Percentiles rank a stretch among this genome's conserved stretches.
Evolutionary conservation across 2,329 filamentous ascomycete genomes (phyloP).

Genomic region (Phaeosphaeriaceae sp.): DNA sequence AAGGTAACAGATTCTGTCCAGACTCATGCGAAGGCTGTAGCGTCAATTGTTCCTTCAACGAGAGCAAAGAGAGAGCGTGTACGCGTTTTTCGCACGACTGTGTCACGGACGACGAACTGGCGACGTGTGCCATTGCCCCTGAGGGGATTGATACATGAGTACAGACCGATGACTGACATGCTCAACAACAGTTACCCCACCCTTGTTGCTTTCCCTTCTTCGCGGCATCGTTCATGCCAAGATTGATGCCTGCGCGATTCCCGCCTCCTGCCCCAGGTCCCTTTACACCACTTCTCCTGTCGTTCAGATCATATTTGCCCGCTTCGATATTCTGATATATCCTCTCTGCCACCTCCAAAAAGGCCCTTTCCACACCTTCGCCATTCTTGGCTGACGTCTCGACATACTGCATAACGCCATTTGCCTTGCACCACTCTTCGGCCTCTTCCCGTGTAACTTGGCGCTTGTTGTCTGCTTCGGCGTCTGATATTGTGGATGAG

Average conservation of each 20-base stretch:
- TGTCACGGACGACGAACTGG: no score
- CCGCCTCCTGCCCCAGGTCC: conserved; percentile 60
- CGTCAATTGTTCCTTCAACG: no score
- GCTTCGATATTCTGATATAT: conserved; percentile 98
- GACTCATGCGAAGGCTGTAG: no score
- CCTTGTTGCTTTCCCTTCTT: conserved; percentile 42
- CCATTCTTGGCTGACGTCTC: conserved; percentile 97
- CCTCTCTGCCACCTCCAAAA: conserved; percentile 89
- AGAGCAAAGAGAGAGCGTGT: no score
- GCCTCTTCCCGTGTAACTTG: conserved; percentile 85
- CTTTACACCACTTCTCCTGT: conserved; percentile 90
- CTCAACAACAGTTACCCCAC: conserved; percentile 43
- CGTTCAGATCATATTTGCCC: conserved; percentile 92
- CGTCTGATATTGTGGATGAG: conserved; percentile 47
- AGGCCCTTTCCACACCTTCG: conserved; percentile 91
- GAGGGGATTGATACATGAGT: no score
- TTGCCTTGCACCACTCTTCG: conserved; percentile 83
- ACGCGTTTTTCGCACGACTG: no score
- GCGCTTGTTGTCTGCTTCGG: conserved; percentile 65
- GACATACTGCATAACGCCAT: conserved; percentile 90
- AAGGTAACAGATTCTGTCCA: no score
- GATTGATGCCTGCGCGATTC: conserved; percentile 51
- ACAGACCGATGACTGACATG: no score
- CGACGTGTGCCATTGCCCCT: no score
- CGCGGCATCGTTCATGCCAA: conserved; percentile 52